Evolutionary conservation across 2,329 filamentous ascomycete genomes (phyloP), one percentile per base, ranked within the genome.

Genomic region (Emydomyces testavorans): DNA sequence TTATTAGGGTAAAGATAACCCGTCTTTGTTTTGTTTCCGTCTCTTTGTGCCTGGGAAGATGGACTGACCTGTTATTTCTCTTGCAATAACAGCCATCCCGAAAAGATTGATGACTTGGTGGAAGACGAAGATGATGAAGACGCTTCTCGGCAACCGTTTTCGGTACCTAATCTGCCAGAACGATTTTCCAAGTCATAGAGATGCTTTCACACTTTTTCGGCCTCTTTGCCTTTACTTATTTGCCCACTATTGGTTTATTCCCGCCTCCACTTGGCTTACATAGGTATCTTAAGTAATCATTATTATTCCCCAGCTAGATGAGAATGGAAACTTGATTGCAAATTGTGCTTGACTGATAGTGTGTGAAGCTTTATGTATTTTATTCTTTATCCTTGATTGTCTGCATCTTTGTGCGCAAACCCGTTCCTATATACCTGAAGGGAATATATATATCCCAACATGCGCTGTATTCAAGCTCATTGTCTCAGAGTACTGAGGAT

Each of bases 1-100:
- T 69, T 96, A 46, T 77, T 98, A 55, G 89, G 87, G 80, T 82
- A 65, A 55, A 73, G n/a, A n/a, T n/a, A 68, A 32, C 50, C 13
- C 6, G 3, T 6, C 26, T 26, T 15, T 24, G n/a, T n/a, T 24
- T 20, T 4, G 28, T 42, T 6, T 6, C 6, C 5, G n/a, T 16
- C 18, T 11, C 38, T 15, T 2, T 36, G 18, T 36, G 4, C 21
- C 15, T 10, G 13, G 32, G 3, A 11, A 31, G 16, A 6, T 6
- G 23, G 21, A 8, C 21, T 31, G 31, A 46, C 34, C 31, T 46
- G 10, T 47, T n/a, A 26, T 16, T n/a, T n/a, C n/a, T n/a, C n/a
- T n/a, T n/a, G 43, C 20, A 38, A 35, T 40, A 35, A 43, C 50
- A 69, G 65, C 11, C 82, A 86, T 59, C 79, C 82, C 2, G 81